Conservation (phyloP, 2,329 filamentous ascomycete species). For the Aspergillus sergii region DNA sequence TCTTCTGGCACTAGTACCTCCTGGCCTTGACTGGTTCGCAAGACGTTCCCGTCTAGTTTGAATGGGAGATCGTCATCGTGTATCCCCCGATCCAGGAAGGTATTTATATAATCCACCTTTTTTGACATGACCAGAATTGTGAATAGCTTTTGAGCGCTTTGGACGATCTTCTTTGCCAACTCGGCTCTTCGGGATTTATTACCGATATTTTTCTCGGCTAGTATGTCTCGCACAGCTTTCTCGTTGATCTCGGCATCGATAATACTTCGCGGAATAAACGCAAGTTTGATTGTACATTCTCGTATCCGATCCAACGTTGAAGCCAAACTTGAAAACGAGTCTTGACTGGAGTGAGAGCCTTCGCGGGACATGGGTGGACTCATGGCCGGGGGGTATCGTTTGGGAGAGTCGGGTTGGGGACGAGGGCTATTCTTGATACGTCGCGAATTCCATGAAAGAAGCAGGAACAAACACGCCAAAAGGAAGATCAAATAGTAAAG, state of each 20-base stretch:
- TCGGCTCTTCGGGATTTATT: background rate
- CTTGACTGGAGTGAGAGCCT: background rate
- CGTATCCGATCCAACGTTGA: background rate
- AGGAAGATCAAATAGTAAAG: background rate
- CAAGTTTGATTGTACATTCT: background rate
- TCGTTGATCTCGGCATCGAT: background rate
- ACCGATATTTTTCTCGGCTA: background rate
- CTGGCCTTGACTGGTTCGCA: slow-evolving; percentile 3
- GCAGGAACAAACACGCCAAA: background rate
- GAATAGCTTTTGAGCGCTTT: background rate
- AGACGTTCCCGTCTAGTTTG: background rate
- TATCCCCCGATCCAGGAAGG: slow-evolving; percentile 4
- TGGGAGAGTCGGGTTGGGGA: background rate
- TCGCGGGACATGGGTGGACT: background rate
- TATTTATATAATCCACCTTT: background rate
- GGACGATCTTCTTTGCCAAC: slow-evolving; percentile 1
- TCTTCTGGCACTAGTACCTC: background rate
- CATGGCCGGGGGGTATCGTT: background rate
- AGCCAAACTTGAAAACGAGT: background rate
- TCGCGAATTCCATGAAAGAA: background rate
- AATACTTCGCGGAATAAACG: background rate
- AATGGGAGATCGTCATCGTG: slow-evolving; percentile 10
- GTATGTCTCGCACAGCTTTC: slow-evolving; percentile 1
- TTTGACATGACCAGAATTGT: slow-evolving; percentile 2
- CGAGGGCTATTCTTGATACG: background rate